Base-by-base conservation (phyloP, 2,329 filamentous ascomycete species). In the Talaromyces funiculosus region DNA sequence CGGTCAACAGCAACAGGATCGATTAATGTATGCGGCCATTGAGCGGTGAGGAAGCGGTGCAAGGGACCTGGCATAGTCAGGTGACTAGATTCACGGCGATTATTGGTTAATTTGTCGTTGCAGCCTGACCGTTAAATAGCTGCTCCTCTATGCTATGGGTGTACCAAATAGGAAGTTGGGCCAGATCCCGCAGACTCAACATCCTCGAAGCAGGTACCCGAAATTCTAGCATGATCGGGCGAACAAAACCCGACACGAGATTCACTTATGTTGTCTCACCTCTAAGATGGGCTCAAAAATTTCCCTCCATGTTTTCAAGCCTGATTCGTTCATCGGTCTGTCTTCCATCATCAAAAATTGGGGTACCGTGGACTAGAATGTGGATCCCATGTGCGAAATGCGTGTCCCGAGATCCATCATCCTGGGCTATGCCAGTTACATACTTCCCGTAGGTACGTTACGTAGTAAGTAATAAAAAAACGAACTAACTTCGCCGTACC, bases 141-240 rank as follows among this genome's bases (percentile, higher is more conserved):
- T n/a, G n/a, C n/a, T n/a, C n/a, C n/a, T n/a, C n/a, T n/a, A n/a
- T n/a, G n/a, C n/a, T 47, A 33, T n/a, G n/a, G 12, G 20, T 14
- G 47, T 35, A 47, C 43, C 43, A 14, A 29, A 26, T 51, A 51
- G 45, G 45, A 49, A 18, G 10, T 31, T 6, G 26, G 43, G 24
- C 26, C 16, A 51, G 47, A 33, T 51, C 29, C 8, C 18, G 10
- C 47, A 22, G 14, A 49, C 4, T 33, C 45, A 20, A 18, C 29
- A 20, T 29, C 18, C 29, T 40, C 51, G 4, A 54, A 54, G 51
- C 51, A 54, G 51, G 51, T 54, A 54, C 51, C 51, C 51, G 51
- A 29, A 37, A 38, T 37, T 26, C n/a, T 40, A 35, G 47, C n/a
- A 16, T n/a, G n/a, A n/a, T 49, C 26, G 43, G 22, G n/a, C n/a